phyloP scores from a whole-genome alignment of 192 early-diverging fungal species.

The Coemansia sp. region DNA sequence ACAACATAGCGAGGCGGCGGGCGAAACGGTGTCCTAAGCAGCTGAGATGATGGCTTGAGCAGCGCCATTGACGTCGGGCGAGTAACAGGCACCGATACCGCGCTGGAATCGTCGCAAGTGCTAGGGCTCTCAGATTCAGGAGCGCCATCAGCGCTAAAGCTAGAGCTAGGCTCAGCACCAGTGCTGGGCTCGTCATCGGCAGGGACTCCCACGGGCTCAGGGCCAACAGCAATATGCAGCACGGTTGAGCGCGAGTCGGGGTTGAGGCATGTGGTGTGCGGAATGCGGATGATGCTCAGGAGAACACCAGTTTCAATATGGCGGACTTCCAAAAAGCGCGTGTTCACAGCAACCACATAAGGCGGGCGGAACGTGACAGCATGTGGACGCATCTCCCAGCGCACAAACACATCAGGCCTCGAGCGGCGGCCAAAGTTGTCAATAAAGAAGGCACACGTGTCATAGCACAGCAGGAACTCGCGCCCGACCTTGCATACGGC shows the following conservation, averaged over 20 bases:
- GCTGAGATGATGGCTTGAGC: constrained; percentile 7
- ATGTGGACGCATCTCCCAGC: constrained; percentile 83
- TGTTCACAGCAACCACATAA: constrained; percentile 87
- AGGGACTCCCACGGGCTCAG: constrained; percentile 28
- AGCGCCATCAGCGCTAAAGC: constrained; percentile 2
- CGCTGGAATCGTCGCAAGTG: neutral
- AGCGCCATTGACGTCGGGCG: constrained; percentile 22
- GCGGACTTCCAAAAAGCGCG: constrained; percentile 85
- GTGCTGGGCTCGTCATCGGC: constrained; percentile 3
- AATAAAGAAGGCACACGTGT: constrained; percentile 90
- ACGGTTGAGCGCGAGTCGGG: constrained; percentile 38
- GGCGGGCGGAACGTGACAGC: constrained; percentile 73
- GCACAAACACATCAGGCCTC: constrained; percentile 70
- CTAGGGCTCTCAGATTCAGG: neutral
- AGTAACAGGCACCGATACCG: neutral
- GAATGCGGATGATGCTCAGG: constrained; percentile 40
- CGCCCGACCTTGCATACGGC: constrained; percentile 54
- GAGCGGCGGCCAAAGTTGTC: constrained; percentile 80
- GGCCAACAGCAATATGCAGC: constrained; percentile 40
- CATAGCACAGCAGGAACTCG: constrained; percentile 87
- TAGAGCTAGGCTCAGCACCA: neutral
- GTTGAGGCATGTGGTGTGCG: constrained; percentile 38
- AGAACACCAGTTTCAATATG: constrained; percentile 75
- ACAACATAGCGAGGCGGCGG: constrained; percentile 14
- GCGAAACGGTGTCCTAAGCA: neutral